A percentile compares a stretch with the other conserved stretches of the same genome.
Evolutionary conservation across 495 filamentous ascomycete genomes (phyloP).

Genomic region (Oidiodendron maius): DNA sequence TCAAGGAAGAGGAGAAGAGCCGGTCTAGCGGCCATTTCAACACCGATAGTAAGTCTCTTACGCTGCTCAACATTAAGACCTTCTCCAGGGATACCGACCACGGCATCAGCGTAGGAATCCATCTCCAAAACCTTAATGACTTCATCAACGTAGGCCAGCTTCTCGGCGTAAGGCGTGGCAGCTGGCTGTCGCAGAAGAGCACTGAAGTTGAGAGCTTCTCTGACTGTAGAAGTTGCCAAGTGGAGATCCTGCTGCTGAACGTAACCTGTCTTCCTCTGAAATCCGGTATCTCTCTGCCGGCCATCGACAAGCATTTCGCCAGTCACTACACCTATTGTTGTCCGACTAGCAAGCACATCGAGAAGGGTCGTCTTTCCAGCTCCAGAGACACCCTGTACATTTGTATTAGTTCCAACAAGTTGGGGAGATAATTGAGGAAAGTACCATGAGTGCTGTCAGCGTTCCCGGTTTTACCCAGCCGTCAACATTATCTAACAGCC

Average conservation of each 20-base stretch:
- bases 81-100: conserved; percentile 81
- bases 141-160: conserved; percentile 80
- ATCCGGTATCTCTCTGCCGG: conserved; percentile 62
- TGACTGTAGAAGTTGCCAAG: conserved; percentile 75
- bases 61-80: conserved; percentile 85
- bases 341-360: conserved; percentile 67
- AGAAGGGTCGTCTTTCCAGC: conserved; percentile 19
- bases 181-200: conserved; percentile 79
- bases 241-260: conserved; percentile 95
- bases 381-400: no score
- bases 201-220: conserved; percentile 71
- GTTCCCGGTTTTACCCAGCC: conserved; percentile 91
- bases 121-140: conserved; percentile 89
- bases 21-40: conserved; percentile 78
- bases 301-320: conserved; percentile 85
- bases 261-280: conserved; percentile 90
- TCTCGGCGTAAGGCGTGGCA: conserved; percentile 60
- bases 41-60: conserved; percentile 72
- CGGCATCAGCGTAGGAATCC: conserved; percentile 78
- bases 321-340: conserved; percentile 76
- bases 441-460: conserved; percentile 72
- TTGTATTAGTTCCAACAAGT: no score
- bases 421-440: no score
- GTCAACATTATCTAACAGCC: conserved; percentile 74
- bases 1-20: conserved; percentile 72